Conservation (phyloP, 2,329 filamentous ascomycete genomes). For the Penicillium sp. region DNA sequence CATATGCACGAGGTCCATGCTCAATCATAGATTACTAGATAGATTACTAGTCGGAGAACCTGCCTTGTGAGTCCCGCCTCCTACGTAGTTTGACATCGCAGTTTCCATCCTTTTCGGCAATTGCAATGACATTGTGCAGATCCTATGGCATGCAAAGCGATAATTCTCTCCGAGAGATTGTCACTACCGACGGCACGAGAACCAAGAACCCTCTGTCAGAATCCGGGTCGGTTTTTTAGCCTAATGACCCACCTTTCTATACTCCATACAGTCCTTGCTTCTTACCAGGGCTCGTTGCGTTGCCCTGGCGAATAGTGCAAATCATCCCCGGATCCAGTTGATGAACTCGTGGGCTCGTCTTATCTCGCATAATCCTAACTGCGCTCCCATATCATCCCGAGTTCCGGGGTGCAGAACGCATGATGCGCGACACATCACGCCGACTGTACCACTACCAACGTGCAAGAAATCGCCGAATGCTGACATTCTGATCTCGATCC, state of each 20-base stretch:
- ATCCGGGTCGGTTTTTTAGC: background rate
- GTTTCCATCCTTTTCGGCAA: background rate
- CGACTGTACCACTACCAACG: background rate
- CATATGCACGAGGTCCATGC: background rate
- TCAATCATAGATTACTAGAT: background rate
- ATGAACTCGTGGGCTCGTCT: slow-evolving; percentile 19
- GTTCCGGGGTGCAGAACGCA: slow-evolving; percentile 24
- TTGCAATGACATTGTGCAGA: background rate
- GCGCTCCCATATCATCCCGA: slow-evolving; percentile 2
- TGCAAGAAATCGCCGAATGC: background rate
- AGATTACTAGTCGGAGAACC: background rate
- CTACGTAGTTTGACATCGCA: background rate
- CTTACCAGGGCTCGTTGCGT: slow-evolving; percentile 2
- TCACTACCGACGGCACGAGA: background rate
- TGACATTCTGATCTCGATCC: background rate
- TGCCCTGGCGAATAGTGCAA: slow-evolving; percentile 2
- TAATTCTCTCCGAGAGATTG: background rate
- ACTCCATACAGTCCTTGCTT: slow-evolving; percentile 18
- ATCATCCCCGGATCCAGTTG: background rate
- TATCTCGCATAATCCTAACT: slow-evolving; percentile 23
- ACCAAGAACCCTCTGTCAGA: background rate
- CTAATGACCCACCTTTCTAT: slow-evolving; percentile 4
- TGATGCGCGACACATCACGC: background rate
- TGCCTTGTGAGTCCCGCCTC: background rate
- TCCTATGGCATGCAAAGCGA: background rate